A percentile compares a stretch with the other conserved stretches of the same genome.
These are phyloP conservation scores for Aquilaria yunnanensis DNA, from an alignment of 345 rosid genomes.

Conservation along the genomic window DNA sequence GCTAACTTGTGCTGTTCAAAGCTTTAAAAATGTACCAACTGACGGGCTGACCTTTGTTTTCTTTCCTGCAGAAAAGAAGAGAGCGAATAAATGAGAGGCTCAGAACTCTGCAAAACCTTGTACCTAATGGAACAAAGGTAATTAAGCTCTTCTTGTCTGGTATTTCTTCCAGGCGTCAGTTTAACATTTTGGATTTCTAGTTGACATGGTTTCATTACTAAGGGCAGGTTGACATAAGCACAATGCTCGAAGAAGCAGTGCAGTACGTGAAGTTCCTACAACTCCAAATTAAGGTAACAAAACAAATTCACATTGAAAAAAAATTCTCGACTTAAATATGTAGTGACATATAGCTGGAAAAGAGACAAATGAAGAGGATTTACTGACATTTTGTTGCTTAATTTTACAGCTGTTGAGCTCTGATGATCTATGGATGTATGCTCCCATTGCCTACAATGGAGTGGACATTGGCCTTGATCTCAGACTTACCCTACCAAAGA, in stretches of 20 bases:
- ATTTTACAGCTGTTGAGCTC: constrained; percentile 67
- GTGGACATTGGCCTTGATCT: constrained; percentile 64
- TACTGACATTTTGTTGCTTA: not conserved
- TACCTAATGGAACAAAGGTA: constrained; percentile 94
- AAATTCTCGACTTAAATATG: not conserved
- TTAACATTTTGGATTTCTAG: not conserved
- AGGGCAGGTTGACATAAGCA: constrained; percentile 77
- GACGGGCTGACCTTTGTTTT: not conserved
- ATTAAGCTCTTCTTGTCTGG: not conserved
- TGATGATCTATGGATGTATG: constrained; percentile 90
- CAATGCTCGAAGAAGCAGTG: constrained; percentile 96
- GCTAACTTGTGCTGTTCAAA: not conserved
- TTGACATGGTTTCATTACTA: not conserved
- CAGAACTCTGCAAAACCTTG: constrained; percentile 66
- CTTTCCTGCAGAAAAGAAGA: constrained; percentile 65
- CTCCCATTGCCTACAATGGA: constrained; percentile 86
- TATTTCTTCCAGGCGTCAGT: not conserved
- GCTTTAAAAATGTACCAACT: not conserved
- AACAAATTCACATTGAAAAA: not conserved
- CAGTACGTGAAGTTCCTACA: constrained; percentile 82
- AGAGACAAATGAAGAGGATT: no score
- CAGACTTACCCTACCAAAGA: constrained; percentile 24
- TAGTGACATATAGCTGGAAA: no score
- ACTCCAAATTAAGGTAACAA: constrained; percentile 72
- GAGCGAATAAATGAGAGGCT: constrained; percentile 84